Evolutionary conservation across 192 early-diverging fungal species (phyloP).

Genomic region (Paraglomus occultum): DNA sequence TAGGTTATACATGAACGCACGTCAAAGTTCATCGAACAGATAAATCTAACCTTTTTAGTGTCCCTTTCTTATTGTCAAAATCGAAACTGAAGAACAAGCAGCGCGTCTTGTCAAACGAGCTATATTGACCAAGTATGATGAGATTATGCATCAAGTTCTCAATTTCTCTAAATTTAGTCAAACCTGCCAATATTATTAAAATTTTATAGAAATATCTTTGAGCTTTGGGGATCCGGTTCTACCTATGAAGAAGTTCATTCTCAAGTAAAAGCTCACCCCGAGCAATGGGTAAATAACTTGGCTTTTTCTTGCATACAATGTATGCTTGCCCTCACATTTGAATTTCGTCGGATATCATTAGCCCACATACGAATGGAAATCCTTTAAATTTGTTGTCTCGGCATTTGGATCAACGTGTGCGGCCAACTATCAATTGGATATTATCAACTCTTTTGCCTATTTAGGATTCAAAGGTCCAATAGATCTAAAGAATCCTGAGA

Average conservation of each 20-base stretch:
- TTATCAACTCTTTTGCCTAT: conserved; percentile 85
- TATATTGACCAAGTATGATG: conserved; percentile 75
- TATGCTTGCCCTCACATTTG: neutral
- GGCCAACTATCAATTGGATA: conserved; percentile 66
- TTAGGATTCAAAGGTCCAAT: conserved; percentile 83
- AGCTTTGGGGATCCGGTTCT: conserved; percentile 70
- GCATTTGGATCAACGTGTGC: conserved; percentile 75
- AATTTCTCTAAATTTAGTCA: neutral
- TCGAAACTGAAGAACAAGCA: conserved; percentile 70
- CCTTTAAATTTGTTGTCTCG: conserved; percentile 77
- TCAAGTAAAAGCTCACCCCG: conserved; percentile 54
- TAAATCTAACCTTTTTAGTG: conserved; percentile 41
- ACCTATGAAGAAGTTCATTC: conserved; percentile 63
- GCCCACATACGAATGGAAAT: conserved; percentile 48
- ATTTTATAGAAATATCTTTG: conserved; percentile 60
- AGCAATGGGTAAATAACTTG: conserved; percentile 51
- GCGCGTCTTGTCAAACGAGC: conserved; percentile 70
- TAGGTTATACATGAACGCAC: conserved; percentile 33
- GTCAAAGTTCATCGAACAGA: neutral
- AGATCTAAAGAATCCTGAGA: conserved; percentile 76
- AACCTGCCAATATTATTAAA: neutral
- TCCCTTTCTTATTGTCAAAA: conserved; percentile 77
- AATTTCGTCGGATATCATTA: conserved; percentile 15
- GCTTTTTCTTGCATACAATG: neutral
- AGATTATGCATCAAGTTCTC: neutral